phyloP scores from a whole-genome alignment of 768 basidiomycete species.

The button mushroom (Agaricus bisporus) region DNA sequence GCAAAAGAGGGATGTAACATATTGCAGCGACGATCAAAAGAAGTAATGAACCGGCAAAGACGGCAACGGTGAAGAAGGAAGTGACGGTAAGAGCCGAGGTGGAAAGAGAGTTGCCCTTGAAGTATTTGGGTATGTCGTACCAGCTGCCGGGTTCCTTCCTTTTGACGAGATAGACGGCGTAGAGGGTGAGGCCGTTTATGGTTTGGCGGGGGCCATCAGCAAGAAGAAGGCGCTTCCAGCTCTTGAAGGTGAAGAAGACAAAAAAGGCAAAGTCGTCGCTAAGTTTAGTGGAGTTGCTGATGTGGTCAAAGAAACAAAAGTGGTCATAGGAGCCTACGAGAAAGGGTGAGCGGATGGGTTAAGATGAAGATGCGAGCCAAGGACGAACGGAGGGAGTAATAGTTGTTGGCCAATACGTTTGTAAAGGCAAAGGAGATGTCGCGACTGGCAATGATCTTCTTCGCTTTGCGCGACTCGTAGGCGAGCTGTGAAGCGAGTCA shows the following conservation, averaged over 20 bases:
- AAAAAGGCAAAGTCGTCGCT: conserved; percentile 99
- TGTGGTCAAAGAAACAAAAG: conserved; percentile 98
- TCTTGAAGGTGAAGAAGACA: conserved; percentile 99
- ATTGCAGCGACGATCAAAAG: conserved; percentile 80
- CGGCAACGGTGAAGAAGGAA: conserved; percentile 83
- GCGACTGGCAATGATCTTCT: conserved; percentile 89
- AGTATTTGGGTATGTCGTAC: conserved; percentile 77
- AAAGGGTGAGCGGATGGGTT: conserved; percentile 5
- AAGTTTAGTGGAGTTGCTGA: conserved; percentile 90
- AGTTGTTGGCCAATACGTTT: conserved; percentile 94
- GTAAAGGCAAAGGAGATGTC: conserved; percentile 99
- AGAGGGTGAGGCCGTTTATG: conserved; percentile 96
- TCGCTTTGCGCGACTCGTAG: conserved; percentile 88
- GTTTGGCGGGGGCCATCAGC: conserved; percentile 96
- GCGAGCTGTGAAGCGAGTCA: conserved; percentile 43
- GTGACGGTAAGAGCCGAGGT: conserved; percentile 84
- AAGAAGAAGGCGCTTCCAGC: conserved; percentile 52
- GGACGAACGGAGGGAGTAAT: conserved; percentile 88
- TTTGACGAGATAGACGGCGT: conserved; percentile 65
- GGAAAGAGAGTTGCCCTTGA: conserved; percentile 63
- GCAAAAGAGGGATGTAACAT: conserved; percentile 89
- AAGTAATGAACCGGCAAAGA: conserved; percentile 81
- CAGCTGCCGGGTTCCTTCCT: conserved; percentile 39
- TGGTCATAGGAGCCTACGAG: conserved; percentile 84
- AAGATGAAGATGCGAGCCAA: conserved; percentile 3